Conservation (phyloP, 345 rosid species). For the Gossypium raimondii region DNA sequence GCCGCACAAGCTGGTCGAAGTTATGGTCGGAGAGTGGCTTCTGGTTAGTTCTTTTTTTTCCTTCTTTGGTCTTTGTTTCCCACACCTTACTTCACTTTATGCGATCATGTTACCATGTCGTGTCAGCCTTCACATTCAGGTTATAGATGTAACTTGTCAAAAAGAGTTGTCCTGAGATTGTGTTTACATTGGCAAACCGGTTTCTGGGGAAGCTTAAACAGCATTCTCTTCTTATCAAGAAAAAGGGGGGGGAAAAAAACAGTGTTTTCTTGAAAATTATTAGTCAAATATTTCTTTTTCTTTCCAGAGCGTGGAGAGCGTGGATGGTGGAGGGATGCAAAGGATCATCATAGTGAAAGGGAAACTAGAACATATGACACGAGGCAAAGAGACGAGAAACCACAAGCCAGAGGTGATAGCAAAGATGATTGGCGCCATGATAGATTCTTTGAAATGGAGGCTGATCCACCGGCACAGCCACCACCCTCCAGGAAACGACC, state of each 20-base stretch:
- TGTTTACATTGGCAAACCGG: neutral
- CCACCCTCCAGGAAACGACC: slow-evolving; percentile 60
- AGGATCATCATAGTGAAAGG: slow-evolving; percentile 42
- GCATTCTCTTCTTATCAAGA: neutral
- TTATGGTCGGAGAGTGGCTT: slow-evolving; percentile 40
- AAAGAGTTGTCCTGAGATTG: neutral
- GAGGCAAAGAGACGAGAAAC: slow-evolving; percentile 38
- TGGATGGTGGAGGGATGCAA: slow-evolving; percentile 56
- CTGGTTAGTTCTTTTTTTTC: slow-evolving; percentile 42
- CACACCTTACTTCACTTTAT: neutral
- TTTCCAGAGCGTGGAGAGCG: slow-evolving; percentile 40
- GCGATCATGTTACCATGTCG: neutral
- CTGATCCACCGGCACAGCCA: slow-evolving; percentile 35
- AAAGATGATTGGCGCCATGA: slow-evolving; percentile 59
- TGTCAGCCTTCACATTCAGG: neutral
- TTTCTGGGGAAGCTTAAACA: neutral
- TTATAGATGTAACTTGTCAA: slow-evolving; percentile 4
- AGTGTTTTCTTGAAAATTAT: neutral
- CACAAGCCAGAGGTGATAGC: slow-evolving; percentile 39
- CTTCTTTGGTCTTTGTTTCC: neutral
- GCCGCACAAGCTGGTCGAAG: slow-evolving; percentile 62
- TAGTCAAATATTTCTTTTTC: neutral
- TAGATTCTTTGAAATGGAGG: slow-evolving; percentile 54
- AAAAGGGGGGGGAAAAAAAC: neutral
- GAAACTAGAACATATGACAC: slow-evolving; percentile 28